Evolutionary conservation across 345 rosid species (phyloP).

Genomic region (Hypericum perforatum): DNA sequence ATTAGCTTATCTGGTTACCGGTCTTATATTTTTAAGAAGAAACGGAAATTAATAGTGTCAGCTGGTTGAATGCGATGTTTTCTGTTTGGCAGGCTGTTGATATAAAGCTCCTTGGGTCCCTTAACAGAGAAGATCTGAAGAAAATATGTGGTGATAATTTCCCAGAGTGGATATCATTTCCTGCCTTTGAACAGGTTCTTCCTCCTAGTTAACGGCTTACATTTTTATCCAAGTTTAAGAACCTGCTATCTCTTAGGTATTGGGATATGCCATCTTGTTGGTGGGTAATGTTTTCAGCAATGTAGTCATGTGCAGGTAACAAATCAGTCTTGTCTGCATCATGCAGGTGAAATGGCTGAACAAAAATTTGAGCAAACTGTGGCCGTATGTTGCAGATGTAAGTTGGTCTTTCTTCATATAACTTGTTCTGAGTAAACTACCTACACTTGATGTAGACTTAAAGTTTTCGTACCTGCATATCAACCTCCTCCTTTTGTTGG

Average conservation of each 20-base stretch:
- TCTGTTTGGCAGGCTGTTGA: constrained; percentile 68
- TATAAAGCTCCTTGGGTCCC: constrained; percentile 79
- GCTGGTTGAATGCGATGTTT: too few relatives aligned
- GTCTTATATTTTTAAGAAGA: too few relatives aligned
- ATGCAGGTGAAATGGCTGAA: constrained; percentile 97
- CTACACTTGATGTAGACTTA: too few relatives aligned
- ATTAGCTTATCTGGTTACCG: too few relatives aligned
- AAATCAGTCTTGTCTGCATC: constrained; percentile 10
- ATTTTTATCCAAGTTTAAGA: too few relatives aligned
- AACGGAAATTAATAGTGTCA: too few relatives aligned
- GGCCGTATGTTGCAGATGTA: constrained; percentile 98
- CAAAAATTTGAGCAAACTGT: constrained; percentile 79
- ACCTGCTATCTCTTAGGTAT: too few relatives aligned
- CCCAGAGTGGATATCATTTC: constrained; percentile 97
- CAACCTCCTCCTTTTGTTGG: too few relatives aligned
- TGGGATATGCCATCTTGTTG: too few relatives aligned
- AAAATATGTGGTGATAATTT: constrained; percentile 93
- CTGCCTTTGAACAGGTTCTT: constrained; percentile 90
- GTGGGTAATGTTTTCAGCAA: too few relatives aligned
- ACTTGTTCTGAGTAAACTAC: not conserved
- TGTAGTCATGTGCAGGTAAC: not conserved
- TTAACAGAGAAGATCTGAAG: constrained; percentile 83
- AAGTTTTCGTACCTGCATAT: too few relatives aligned
- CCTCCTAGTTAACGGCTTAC: too few relatives aligned
- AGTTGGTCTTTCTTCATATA: constrained; percentile 18